Evolutionary conservation across 371 early-diverging fungal species (phyloP).

Genomic region (Chytridium lagenaria): DNA sequence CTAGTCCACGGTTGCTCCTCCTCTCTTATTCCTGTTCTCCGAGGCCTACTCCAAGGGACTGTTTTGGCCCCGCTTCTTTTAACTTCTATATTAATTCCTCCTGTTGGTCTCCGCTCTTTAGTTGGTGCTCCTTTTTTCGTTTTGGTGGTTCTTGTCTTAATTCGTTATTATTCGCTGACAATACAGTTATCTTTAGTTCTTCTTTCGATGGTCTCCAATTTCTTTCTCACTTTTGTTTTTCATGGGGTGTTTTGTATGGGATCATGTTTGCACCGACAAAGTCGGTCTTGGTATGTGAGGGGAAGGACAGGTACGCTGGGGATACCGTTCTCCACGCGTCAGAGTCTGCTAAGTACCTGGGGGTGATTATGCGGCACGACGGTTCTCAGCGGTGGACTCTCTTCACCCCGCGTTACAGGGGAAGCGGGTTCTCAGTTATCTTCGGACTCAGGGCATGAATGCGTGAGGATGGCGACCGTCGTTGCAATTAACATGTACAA

Average conservation of each 20-base stretch:
- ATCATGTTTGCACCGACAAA: slow-evolving; percentile 1
- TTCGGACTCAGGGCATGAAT: slow-evolving; percentile 10
- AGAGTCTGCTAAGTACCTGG: slow-evolving; percentile 7
- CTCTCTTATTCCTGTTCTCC: not conserved
- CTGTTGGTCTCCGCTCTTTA: not conserved
- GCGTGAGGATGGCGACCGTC: slow-evolving; percentile 9
- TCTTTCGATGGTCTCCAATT: not conserved
- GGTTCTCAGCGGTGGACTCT: slow-evolving; percentile 9
- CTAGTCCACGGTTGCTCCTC: slow-evolving; percentile 14
- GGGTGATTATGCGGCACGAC: not conserved
- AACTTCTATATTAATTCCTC: slow-evolving; percentile 25
- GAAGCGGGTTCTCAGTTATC: not conserved
- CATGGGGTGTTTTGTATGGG: not conserved
- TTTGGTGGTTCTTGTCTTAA: slow-evolving; percentile 18
- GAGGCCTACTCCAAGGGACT: slow-evolving; percentile 26
- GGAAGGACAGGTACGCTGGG: not conserved
- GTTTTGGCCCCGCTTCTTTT: slow-evolving; percentile 30
- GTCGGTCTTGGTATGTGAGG: not conserved
- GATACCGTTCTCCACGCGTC: not conserved
- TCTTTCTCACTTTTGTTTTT: slow-evolving; percentile 4
- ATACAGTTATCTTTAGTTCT: slow-evolving; percentile 16
- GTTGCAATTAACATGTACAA: not conserved
- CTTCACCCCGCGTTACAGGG: not conserved
- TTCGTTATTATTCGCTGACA: slow-evolving; percentile 22
- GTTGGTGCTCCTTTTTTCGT: not conserved